Percentiles rank a stretch among this genome's conserved stretches.
These are phyloP conservation scores for Artemisia argyi DNA, from an alignment of 129 eudicot species.

Conservation along the genomic window DNA sequence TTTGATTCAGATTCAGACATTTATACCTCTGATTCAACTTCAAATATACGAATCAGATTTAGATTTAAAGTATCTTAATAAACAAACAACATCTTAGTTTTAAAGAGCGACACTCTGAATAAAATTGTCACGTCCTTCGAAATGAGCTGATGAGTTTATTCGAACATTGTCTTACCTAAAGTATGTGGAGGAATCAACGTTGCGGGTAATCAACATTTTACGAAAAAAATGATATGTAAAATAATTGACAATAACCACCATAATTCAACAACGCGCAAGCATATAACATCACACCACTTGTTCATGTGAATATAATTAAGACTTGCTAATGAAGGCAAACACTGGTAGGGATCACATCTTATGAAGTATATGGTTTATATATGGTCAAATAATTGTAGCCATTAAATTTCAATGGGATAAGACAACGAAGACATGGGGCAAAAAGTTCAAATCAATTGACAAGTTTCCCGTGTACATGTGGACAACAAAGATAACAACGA, in stretches of 20 bases:
- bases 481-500: not conserved
- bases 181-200: too few relatives aligned
- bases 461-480: not conserved
- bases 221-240: too few relatives aligned
- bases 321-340: not conserved
- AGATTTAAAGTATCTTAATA: too few relatives aligned
- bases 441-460: not conserved
- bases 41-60: too few relatives aligned
- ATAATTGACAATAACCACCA: not conserved
- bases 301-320: not conserved
- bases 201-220: too few relatives aligned
- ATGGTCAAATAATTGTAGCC: constrained; percentile 4
- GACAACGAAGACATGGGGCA: constrained; percentile 3
- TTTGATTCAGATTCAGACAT: too few relatives aligned
- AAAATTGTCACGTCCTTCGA: too few relatives aligned
- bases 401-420: not conserved
- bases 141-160: too few relatives aligned
- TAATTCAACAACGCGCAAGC: not conserved
- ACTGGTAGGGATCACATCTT: not conserved
- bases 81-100: too few relatives aligned
- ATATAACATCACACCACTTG: constrained; percentile 19
- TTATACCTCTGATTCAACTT: too few relatives aligned
- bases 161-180: too few relatives aligned
- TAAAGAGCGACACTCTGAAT: too few relatives aligned
- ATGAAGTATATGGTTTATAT: constrained; percentile 13